phyloP scores from a whole-genome alignment of 805 yeast genomes.

The Myxozyma lipomycoides region DNA sequence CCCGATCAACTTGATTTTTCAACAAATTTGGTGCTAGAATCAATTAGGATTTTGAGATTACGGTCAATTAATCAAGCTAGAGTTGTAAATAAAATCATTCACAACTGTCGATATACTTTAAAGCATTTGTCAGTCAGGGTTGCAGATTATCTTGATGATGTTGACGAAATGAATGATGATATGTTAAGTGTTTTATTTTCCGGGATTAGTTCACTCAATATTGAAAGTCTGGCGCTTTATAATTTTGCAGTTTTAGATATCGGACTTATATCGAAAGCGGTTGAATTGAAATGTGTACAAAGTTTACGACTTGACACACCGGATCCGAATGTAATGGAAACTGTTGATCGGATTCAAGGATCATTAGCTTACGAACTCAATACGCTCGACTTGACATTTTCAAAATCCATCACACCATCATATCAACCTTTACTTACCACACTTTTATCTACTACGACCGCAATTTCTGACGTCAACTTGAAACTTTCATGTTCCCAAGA shows the following conservation, averaged over 20 bases:
- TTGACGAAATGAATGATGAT: neutral
- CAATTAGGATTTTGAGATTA: slow-evolving; percentile 13
- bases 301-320: slow-evolving; percentile 17
- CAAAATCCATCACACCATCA: slow-evolving; percentile 5
- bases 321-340: slow-evolving; percentile 14
- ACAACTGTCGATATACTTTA: slow-evolving; percentile 5
- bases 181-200: slow-evolving; percentile 4
- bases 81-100: slow-evolving; percentile 9
- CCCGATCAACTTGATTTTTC: slow-evolving; percentile 5
- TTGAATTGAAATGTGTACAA: slow-evolving; percentile 4
- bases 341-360: slow-evolving; percentile 6
- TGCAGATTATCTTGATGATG: no score
- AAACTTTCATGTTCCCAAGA: neutral
- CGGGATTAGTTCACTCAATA: neutral
- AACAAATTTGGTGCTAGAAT: slow-evolving; percentile 4
- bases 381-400: slow-evolving; percentile 19
- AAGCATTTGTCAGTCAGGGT: neutral
- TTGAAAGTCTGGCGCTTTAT: slow-evolving; percentile 19
- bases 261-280: slow-evolving; percentile 4
- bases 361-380: slow-evolving; percentile 10
- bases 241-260: slow-evolving; percentile 19
- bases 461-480: slow-evolving; percentile 19
- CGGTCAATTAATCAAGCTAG: slow-evolving; percentile 20
- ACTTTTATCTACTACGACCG: slow-evolving; percentile 10
- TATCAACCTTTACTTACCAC: slow-evolving; percentile 13